Evolutionary conservation across 2,329 filamentous ascomycete genomes (phyloP).

Genomic region (Plectosphaerella sp.): DNA sequence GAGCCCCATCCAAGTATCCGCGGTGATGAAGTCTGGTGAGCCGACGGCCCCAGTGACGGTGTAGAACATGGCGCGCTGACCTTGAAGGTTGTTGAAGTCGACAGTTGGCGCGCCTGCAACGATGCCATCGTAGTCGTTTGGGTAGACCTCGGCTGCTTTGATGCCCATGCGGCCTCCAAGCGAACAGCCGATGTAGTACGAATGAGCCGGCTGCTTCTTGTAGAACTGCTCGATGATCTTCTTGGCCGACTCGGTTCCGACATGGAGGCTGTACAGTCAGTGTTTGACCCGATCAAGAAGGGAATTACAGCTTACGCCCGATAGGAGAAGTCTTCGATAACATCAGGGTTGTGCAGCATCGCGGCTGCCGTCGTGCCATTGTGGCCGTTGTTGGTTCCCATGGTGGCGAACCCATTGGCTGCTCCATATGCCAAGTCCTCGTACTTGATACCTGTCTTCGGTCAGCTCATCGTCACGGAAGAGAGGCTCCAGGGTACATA

Average conservation of each 20-base stretch:
- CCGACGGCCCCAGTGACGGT: slow-evolving; percentile 29
- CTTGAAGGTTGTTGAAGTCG: slow-evolving; percentile 26
- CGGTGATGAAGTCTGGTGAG: slow-evolving; percentile 19
- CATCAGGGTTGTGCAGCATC: slow-evolving; percentile 29
- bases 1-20: slow-evolving; percentile 14
- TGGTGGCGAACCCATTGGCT: slow-evolving; percentile 37
- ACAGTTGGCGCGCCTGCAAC: slow-evolving; percentile 41
- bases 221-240: slow-evolving; percentile 44
- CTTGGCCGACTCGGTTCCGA: slow-evolving; percentile 43
- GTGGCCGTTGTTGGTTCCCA: slow-evolving; percentile 48
- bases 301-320: slow-evolving; percentile 15
- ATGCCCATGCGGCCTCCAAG: slow-evolving; percentile 56
- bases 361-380: slow-evolving; percentile 31
- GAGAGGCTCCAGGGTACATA: slow-evolving; percentile 5
- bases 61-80: slow-evolving; percentile 37
- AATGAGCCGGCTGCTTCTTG: slow-evolving; percentile 26
- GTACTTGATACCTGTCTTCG: slow-evolving; percentile 32
- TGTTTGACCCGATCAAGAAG: background rate
- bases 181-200: slow-evolving; percentile 55
- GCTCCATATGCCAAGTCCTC: slow-evolving; percentile 40
- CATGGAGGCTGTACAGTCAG: slow-evolving; percentile 30
- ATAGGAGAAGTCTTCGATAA: slow-evolving; percentile 29
- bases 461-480: background rate
- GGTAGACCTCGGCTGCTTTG: slow-evolving; percentile 46
- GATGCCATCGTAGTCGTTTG: slow-evolving; percentile 54